Percentiles rank a stretch among this genome's conserved stretches.
phyloP scores from a whole-genome alignment of 1,284 basidiomycete genomes.

The Trichosporon faecale region DNA sequence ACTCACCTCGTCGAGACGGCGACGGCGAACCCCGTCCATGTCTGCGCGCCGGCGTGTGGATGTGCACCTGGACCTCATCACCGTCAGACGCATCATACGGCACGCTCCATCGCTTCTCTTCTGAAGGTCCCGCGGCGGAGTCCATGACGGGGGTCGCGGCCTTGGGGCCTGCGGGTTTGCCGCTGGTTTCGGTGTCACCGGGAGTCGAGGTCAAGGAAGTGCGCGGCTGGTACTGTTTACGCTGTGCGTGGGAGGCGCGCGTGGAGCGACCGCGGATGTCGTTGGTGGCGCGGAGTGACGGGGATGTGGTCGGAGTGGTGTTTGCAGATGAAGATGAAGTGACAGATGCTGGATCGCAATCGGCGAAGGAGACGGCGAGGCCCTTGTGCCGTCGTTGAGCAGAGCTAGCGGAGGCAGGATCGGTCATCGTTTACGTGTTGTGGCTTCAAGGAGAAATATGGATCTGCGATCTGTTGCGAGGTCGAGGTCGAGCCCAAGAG shows the following conservation, averaged over 20 bases:
- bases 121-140: neutral
- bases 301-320: neutral
- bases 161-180: neutral
- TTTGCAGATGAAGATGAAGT: conserved; percentile 4
- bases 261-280: neutral
- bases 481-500: neutral
- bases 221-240: neutral
- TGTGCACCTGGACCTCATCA: neutral
- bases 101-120: neutral
- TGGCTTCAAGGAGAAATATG: neutral
- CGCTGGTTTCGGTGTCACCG: neutral
- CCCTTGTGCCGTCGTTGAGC: conserved; percentile 1
- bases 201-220: neutral
- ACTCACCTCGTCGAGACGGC: neutral
- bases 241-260: neutral
- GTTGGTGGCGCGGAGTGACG: neutral
- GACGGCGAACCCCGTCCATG: neutral
- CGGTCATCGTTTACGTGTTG: conserved; percentile 4
- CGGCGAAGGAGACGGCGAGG: neutral
- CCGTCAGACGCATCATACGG: conserved; percentile 6
- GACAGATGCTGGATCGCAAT: neutral
- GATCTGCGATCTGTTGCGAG: neutral
- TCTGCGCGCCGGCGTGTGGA: neutral
- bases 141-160: neutral
- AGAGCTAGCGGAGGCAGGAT: neutral